phyloP scores from a whole-genome alignment of 192 early-diverging fungal species.

The Coemansia sp. region DNA sequence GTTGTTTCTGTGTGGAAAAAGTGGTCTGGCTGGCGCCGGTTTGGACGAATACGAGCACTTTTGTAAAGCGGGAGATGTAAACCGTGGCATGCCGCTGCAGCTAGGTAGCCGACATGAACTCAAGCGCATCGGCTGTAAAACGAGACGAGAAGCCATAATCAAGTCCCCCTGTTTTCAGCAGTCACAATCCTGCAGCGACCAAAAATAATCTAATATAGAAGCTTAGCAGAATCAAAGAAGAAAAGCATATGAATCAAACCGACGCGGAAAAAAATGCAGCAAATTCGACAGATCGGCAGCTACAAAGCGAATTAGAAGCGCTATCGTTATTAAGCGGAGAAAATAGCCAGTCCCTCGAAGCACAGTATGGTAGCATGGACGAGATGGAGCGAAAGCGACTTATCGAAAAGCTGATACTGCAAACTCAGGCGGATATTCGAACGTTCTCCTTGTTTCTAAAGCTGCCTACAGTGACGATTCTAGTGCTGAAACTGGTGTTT shows the following conservation, averaged over 20 bases:
- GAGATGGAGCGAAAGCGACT: slow-evolving; percentile 23
- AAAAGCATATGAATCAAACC: neutral
- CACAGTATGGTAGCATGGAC: slow-evolving; percentile 29
- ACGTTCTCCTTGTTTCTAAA: slow-evolving; percentile 39
- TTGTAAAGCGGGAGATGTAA: no score
- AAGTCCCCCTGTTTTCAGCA: no score
- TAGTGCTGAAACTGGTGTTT: slow-evolving; percentile 42
- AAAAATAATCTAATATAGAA: no score
- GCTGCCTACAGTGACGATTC: slow-evolving; percentile 23
- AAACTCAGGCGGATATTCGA: slow-evolving; percentile 45
- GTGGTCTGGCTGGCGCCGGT: no score
- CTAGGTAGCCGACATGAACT: no score
- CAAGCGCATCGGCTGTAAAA: no score
- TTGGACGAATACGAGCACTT: no score
- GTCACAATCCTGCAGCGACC: no score
- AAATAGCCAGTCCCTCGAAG: slow-evolving; percentile 18
- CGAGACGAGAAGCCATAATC: no score
- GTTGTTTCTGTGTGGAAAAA: no score
- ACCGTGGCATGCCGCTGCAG: no score
- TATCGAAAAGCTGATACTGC: slow-evolving; percentile 26
- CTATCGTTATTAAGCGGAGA: slow-evolving; percentile 14
- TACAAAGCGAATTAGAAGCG: slow-evolving; percentile 15
- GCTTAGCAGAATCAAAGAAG: no score
- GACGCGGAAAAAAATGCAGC: neutral
- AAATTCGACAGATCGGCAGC: slow-evolving; percentile 1